phyloP scores from a whole-genome alignment of 148 eudicot species.

The Vaccinium darrowii region DNA sequence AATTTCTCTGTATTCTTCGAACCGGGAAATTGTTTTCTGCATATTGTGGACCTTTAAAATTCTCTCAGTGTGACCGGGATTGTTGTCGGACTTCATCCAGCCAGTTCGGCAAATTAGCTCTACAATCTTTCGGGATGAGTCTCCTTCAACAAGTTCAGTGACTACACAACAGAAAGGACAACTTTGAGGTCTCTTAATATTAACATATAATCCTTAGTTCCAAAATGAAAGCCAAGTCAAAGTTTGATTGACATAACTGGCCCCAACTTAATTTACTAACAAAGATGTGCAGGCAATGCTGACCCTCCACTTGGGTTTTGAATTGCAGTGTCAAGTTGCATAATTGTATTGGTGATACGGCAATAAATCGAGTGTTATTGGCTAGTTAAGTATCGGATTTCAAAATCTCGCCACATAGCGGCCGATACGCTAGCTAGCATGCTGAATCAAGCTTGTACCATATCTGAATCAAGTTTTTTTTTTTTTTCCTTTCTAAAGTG shows the following conservation, averaged over 20 bases:
- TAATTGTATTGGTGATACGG: too few relatives aligned
- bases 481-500: too few relatives aligned
- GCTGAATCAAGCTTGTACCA: too few relatives aligned
- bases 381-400: too few relatives aligned
- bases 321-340: too few relatives aligned
- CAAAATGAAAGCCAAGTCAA: neutral
- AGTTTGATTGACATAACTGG: neutral
- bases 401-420: too few relatives aligned
- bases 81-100: constrained; percentile 77
- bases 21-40: constrained; percentile 82
- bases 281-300: neutral
- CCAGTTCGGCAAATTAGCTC: constrained; percentile 88
- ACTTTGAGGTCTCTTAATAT: neutral
- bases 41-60: constrained; percentile 92
- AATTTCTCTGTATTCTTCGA: constrained; percentile 81
- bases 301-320: neutral
- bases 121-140: constrained; percentile 87
- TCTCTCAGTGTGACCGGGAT: constrained; percentile 64
- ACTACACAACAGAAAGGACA: constrained; percentile 37
- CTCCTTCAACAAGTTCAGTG: constrained; percentile 88
- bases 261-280: neutral
- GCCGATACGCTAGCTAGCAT: too few relatives aligned
- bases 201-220: neutral
- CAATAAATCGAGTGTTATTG: too few relatives aligned
- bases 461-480: too few relatives aligned